phyloP scores from a whole-genome alignment of 2,329 filamentous ascomycete species.

The Nothophoma quercina region DNA sequence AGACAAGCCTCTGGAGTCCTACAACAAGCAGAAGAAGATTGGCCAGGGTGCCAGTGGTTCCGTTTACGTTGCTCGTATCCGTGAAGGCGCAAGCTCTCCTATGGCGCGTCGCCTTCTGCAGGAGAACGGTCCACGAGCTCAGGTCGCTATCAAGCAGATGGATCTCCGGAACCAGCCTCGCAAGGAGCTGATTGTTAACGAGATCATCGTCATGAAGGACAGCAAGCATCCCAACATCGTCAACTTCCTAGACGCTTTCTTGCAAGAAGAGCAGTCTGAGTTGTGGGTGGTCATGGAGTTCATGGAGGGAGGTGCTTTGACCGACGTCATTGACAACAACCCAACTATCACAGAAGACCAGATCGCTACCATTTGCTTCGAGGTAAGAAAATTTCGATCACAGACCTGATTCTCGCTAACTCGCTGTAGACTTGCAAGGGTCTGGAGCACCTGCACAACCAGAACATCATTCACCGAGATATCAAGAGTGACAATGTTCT shows the following conservation, averaged over 20 bases:
- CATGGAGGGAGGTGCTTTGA: conserved; percentile 97
- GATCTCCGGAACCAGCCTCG: conserved; percentile 95
- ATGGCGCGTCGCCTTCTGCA: conserved; percentile 81
- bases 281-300: conserved; percentile 99
- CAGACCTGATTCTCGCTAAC: conserved; percentile 33
- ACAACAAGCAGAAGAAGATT: conserved; percentile 99
- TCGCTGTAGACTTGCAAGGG: conserved; percentile 84
- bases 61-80: conserved; percentile 96
- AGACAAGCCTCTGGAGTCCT: conserved; percentile 91
- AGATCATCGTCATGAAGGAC: conserved; percentile 99
- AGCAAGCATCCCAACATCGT: conserved; percentile 98
- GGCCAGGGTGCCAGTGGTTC: conserved; percentile 97
- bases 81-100: conserved; percentile 82
- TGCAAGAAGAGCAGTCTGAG: conserved; percentile 92
- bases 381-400: conserved; percentile 67
- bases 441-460: conserved; percentile 89
- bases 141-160: conserved; percentile 99
- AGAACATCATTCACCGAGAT: conserved; percentile 98
- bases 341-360: conserved; percentile 92
- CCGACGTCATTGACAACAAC: conserved; percentile 99
- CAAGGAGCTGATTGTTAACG: conserved; percentile 98
- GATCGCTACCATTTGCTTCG: conserved; percentile 94
- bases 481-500: conserved; percentile 99
- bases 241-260: conserved; percentile 96
- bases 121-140: conserved; percentile 79